A percentile compares a stretch with the other conserved stretches of the same genome.
phyloP scores from a whole-genome alignment of 176 grass and related monocot species.

The Triticum timopheevii region DNA sequence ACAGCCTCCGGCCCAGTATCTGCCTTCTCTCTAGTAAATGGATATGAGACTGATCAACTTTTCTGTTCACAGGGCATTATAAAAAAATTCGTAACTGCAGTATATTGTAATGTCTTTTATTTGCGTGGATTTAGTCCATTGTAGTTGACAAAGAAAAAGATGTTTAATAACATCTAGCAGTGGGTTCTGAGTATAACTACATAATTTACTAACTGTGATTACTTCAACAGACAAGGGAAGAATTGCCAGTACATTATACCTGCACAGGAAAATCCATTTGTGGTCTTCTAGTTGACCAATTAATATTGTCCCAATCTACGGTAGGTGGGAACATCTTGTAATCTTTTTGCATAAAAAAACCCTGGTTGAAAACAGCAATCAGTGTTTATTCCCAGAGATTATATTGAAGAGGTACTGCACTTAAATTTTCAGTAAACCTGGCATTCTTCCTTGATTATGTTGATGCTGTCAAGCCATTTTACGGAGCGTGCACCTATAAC shows the following conservation, averaged over 20 bases:
- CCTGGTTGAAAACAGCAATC: constrained; percentile 42
- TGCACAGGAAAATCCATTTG: constrained; percentile 97
- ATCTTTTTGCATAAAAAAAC: constrained; percentile 89
- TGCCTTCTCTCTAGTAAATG: not conserved
- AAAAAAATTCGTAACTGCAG: not conserved
- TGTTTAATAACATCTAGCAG: not conserved
- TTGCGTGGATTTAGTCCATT: not conserved
- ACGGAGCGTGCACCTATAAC: constrained; percentile 90
- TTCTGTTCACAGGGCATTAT: not conserved
- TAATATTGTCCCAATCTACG: constrained; percentile 87
- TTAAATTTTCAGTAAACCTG: constrained; percentile 60
- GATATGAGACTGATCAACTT: not conserved
- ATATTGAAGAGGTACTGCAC: not conserved
- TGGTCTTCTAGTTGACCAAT: constrained; percentile 77
- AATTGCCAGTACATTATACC: constrained; percentile 38
- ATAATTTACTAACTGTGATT: not conserved
- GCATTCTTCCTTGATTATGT: constrained; percentile 75
- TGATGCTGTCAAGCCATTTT: constrained; percentile 85
- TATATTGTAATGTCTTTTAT: not conserved
- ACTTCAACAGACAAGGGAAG: constrained; percentile 5
- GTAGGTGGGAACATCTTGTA: constrained; percentile 96
- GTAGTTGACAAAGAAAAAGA: not conserved
- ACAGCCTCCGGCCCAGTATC: not conserved
- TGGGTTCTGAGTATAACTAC: not conserved
- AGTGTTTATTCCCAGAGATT: constrained; percentile 35